phyloP scores from a whole-genome alignment of 2,329 filamentous ascomycete genomes.

The Colletotrichum sp. region DNA sequence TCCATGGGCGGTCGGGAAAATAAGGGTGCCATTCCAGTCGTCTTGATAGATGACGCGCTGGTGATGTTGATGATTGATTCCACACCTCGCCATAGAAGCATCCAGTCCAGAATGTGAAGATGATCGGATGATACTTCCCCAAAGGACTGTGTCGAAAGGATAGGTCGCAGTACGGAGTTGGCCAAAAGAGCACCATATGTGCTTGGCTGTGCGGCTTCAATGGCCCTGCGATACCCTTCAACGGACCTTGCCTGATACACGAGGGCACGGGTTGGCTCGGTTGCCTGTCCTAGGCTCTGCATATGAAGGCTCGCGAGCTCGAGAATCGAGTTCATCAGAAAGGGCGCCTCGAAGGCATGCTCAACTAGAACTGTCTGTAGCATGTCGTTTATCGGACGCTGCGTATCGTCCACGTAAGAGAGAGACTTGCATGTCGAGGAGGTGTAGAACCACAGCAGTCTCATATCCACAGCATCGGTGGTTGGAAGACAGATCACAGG shows the following conservation, averaged over 20 bases:
- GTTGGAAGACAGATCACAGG: background rate
- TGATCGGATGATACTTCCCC: background rate
- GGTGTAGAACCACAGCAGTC: background rate
- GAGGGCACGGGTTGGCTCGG: background rate
- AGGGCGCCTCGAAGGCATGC: background rate
- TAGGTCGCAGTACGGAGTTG: background rate
- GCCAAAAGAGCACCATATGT: background rate
- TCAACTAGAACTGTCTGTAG: background rate
- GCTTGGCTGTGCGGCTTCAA: background rate
- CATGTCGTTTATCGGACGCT: background rate
- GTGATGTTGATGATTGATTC: background rate
- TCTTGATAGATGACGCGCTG: background rate
- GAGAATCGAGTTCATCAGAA: background rate
- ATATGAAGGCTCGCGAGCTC: background rate
- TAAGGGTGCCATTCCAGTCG: background rate
- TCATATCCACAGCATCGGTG: background rate
- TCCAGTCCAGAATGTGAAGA: background rate
- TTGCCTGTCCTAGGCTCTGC: background rate
- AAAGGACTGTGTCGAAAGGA: background rate
- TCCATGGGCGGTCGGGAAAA: background rate
- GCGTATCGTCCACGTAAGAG: background rate
- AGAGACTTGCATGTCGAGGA: background rate
- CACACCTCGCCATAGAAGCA: background rate
- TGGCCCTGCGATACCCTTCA: background rate
- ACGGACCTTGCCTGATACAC: background rate